Base-by-base conservation (phyloP, 345 rosid genomes). In the Raphanus raphanistrum region DNA sequence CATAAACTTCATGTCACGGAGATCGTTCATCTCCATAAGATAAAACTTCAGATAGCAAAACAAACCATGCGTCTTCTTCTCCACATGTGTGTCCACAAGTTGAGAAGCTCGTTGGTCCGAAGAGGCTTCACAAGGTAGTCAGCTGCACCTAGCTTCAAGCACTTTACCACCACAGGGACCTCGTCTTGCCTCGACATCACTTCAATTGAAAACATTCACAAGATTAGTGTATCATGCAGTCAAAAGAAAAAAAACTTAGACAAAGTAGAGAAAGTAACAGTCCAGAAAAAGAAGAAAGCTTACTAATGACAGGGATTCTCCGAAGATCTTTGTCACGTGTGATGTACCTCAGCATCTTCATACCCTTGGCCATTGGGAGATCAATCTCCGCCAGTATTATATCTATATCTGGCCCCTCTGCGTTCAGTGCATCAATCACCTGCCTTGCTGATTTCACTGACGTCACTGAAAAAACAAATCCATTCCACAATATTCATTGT, bases 301-400 rank as follows among this genome's bases (percentile, higher is more conserved):
- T 86, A 95, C 99, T 95, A 74, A 95, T 95, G 58, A 95, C 96
- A 71, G 99, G 99, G 81, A 95, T 95, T 64, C 90, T 93, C 12
- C 82, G 86, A 66, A 95, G 86, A 63, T 88, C 94, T 78, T 90
- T 91, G 84, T 95, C 90, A 63, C 92, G 87, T 4, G 86, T 84
- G 66, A 95, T 91, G 82, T 95, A 92, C 85, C 92, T 95, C 74
- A 95, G 81, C 96, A 92, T 84, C 87, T 95, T 95, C 90, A 90
- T 84, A 85, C 99, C 99, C 82, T 95, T 95, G 55, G 82, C 80
- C 96, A 92, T 88, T 73, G 97, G 99, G 71, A 95, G 92, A 87
- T 95, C 96, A 75, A 95, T 94, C 84, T 95, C 99, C 25, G 99
- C 88, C 63, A 95, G 94, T 73, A 95, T 91, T 41, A 95, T 87